Evolutionary conservation across 805 yeast genomes (phyloP), one percentile per base, ranked within the genome.

Genomic region (Teunomyces tritomae): DNA sequence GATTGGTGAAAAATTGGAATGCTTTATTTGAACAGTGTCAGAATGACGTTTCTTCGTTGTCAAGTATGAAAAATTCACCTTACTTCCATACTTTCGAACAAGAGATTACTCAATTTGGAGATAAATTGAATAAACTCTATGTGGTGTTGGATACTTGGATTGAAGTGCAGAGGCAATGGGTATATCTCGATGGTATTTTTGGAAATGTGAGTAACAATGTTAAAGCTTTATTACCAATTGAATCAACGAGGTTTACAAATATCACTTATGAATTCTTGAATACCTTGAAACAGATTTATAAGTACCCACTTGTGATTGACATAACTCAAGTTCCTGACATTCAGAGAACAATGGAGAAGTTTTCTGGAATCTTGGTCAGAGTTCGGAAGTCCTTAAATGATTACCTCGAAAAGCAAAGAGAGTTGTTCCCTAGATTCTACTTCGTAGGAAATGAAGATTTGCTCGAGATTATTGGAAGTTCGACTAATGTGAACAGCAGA

Each of bases 361-460:
- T 82, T 2, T 58, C 74, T 3, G 87, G 82, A 0, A 74, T 84
- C n/a, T 68, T 91, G 28, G 56, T 54, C 4, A 80, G 75, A 52
- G 78, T 89, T 1, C 76, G 83, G 39, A 78, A 76, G 45, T 84
- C 96, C 0, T 70, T 92, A 10, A 74, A 83, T 9, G 92, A 88
- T 7, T 92, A 83, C 60, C 69, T 92, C 28, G 97, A 91, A 55
- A 78, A 77, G 33, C 96, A 91, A 60, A 70, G 98, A 52, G 84
- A 78, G 36, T 49, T 74, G 1, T 92, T 86, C 57, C 91, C 96
- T 0, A 74, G 97, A 41, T 84, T 90, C 47, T 90, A 85, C 57
- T 91, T 92, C 59, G 68, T 92, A 26, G 97, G 97, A 5, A 92
- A 92, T 61, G 96, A 90, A 50, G 97, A 92, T 61, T 66, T 92